Base-by-base conservation (phyloP, 2,329 filamentous ascomycete species). In the Alternaria burnsii region DNA sequence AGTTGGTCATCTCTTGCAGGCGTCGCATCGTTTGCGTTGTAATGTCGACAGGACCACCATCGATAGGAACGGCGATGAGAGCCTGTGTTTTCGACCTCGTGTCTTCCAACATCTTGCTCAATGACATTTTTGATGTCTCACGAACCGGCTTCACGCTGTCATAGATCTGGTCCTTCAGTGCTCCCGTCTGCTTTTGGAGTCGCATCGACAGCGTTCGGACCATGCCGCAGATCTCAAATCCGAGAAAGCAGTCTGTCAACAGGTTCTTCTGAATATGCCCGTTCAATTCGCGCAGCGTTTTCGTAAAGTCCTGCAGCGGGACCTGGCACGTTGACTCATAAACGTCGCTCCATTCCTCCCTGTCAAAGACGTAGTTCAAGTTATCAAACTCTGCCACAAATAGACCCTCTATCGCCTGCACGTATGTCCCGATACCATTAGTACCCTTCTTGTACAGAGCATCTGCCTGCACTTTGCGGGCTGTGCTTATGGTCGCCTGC, bases 201-300 rank as follows among this genome's bases (percentile, higher is more conserved):
- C 90, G 89, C 57, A 89, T 89, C 3, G 93, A 93, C 48, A 97
- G 84, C 12, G 86, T 86, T 0, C 92, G 91, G 47, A 98, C 88
- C 61, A 97, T 92, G 71, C 97, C 94, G 32, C 96, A 92, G 32
- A 98, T 92, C 76, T 99, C 95, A 76, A 97, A 99, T 8, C 93
- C 93, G 50, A 99, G 86, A 76, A 92, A 98, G 79, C 94, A 98
- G 77, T 99, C 95, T 0, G 93, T 97, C 67, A 89, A 87, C 40
- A 97, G 82, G 73, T 97, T 94, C 41, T 86, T 83, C 75, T 94
- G 93, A 78, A 98, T 93, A 73, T 97, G 94, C 51, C 87, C 86
- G 77, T 98, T 97, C 32, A 99, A 84, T 72, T 98, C 94, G 28
- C 91, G 88, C 55, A 98, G 80, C 0, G 95, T 97, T 69, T 92